Base-by-base conservation (phyloP, 768 basidiomycete species). In the Xerocomus brunneocitrinus region DNA sequence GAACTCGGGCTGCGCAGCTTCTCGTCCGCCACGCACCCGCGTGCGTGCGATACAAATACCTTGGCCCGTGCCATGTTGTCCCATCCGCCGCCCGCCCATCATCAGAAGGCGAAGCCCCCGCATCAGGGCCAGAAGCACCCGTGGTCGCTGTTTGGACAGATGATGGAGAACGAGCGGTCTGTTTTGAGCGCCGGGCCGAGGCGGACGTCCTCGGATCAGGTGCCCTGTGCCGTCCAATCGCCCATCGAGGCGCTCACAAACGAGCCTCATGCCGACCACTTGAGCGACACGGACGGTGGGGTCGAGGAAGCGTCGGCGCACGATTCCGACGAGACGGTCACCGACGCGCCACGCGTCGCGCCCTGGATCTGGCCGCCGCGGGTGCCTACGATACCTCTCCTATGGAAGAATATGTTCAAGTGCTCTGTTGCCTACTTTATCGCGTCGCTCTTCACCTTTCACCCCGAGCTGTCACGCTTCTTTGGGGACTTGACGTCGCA, bases 371-470 rank as follows among this genome's bases (percentile, higher is more conserved):
- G 30, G 45, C 56, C 56, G 9, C 24, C 49, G 6, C 60, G 57
- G 19, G 42, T 73, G 36, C 77, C 78, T 5, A 56, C 69, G 12
- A 58, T 86, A 34, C 71, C 84, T 3, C 58, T 78, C 16, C 55
- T 85, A 28, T 76, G 83, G 52, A 79, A 81, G 38, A 91, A 90
- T 63, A 81, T 97, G 41, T 71, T 95, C 58, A 98, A 98, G 73
- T 99, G 97, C 72, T 79, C 85, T 2, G 74, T 98, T 16, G 89
- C 95, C 0, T 99, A 99, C 70, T 83, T 91, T 59, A 71, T 98
- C 49, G 94, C 80, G 5, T 92, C 90, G 0, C 75, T 98, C 10
- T 99, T 98, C 78, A 99, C 97, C 1, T 98, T 92, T 65, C 83
- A 84, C 4, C 85, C 89, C 0, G 73, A 75, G 25, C 76, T 99